phyloP scores from a whole-genome alignment of 208 protist genomes.

The Leishmania gerbilli region DNA sequence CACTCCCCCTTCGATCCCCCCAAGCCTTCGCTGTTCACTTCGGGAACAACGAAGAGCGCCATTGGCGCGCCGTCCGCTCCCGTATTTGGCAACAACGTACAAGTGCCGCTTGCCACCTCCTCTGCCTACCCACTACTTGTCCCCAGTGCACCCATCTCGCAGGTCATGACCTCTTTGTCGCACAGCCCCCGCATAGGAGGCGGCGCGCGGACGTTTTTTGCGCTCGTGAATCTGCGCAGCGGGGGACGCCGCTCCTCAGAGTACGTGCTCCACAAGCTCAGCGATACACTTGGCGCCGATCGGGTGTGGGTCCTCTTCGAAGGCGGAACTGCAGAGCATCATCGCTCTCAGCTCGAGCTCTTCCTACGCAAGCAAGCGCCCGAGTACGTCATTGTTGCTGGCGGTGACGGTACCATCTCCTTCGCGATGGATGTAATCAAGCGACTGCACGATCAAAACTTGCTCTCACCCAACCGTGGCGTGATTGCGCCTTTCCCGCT shows the following conservation, averaged over 20 bases:
- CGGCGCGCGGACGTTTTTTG: slow-evolving; percentile 7
- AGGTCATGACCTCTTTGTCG: slow-evolving; percentile 1
- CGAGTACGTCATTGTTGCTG: slow-evolving; percentile 53
- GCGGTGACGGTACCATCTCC: slow-evolving; percentile 67
- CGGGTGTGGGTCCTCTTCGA: slow-evolving; percentile 49
- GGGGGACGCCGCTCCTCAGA: slow-evolving; percentile 35
- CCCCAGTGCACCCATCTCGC: not conserved
- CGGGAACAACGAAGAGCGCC: not conserved
- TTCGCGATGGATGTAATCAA: slow-evolving; percentile 53
- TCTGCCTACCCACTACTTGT: not conserved
- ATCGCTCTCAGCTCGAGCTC: slow-evolving; percentile 10
- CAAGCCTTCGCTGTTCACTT: not conserved
- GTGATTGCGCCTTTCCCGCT: slow-evolving; percentile 60
- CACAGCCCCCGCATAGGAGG: not conserved
- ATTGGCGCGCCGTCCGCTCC: not conserved
- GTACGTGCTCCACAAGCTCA: slow-evolving; percentile 41
- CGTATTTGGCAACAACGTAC: not conserved
- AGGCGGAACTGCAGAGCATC: slow-evolving; percentile 8
- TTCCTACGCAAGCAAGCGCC: slow-evolving; percentile 37
- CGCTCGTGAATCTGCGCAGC: slow-evolving; percentile 55
- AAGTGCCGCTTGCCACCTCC: not conserved
- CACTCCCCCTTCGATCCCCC: not conserved
- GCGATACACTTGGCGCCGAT: slow-evolving; percentile 28
- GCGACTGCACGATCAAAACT: slow-evolving; percentile 23
- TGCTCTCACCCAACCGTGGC: slow-evolving; percentile 13